These are phyloP conservation scores for Trypanosoma scelopori DNA, from an alignment of 208 protist genomes.

Conservation along the genomic window DNA sequence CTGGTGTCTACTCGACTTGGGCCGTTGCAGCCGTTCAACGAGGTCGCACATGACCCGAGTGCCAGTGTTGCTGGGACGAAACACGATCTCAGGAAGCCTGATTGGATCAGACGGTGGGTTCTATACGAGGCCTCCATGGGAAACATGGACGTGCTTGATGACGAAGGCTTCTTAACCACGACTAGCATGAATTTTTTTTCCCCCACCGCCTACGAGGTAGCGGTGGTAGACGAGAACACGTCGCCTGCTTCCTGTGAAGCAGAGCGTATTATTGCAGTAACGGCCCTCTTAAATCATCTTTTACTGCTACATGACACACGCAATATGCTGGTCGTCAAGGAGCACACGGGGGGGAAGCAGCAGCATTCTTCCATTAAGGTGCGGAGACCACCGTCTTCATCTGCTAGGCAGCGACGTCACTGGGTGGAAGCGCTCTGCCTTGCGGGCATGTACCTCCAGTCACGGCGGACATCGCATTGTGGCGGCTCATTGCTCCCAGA, in stretches of 20 bases:
- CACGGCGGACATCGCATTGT: background rate
- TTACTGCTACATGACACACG: constrained; percentile 33
- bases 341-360: background rate
- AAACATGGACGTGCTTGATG: constrained; percentile 62
- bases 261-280: constrained; percentile 26
- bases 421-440: constrained; percentile 31
- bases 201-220: background rate
- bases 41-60: background rate
- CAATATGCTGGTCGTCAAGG: background rate
- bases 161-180: constrained; percentile 3
- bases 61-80: background rate
- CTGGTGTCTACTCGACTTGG: no score
- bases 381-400: background rate
- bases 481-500: constrained; percentile 4
- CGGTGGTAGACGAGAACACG: constrained; percentile 1
- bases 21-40: no score
- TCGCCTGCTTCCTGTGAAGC: constrained; percentile 7
- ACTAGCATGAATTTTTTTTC: background rate
- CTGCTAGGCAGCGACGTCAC: constrained; percentile 8
- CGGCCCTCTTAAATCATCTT: constrained; percentile 34
- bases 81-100: constrained; percentile 34
- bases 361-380: background rate
- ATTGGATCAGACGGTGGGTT: constrained; percentile 82
- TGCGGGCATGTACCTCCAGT: constrained; percentile 5
- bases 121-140: constrained; percentile 89